A percentile compares a stretch with the other conserved stretches of the same genome.
Evolutionary conservation across 768 basidiomycete species (phyloP).

Genomic region (Tremella yokohamensis): DNA sequence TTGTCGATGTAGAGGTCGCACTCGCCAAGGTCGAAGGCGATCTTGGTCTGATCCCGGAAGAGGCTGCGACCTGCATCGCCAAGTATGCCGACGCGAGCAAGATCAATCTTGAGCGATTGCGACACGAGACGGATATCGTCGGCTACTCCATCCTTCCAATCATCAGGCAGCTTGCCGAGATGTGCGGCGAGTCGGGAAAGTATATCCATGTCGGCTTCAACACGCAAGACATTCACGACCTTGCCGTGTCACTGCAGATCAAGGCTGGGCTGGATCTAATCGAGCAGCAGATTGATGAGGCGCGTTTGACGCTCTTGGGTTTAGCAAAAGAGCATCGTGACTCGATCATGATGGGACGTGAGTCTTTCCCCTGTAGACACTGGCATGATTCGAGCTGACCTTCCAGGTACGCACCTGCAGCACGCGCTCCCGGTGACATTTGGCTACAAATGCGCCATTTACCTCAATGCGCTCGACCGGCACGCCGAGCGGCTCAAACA

Average conservation of each 20-base stretch:
- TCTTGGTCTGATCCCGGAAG: conserved; percentile 9
- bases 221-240: conserved; percentile 1
- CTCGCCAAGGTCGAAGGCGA: conserved; percentile 7
- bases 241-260: no score
- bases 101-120: conserved; percentile 11
- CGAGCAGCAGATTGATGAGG: no score
- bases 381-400: neutral
- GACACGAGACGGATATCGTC: conserved; percentile 14
- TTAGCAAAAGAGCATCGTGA: conserved; percentile 8
- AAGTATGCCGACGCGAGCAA: neutral
- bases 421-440: conserved; percentile 19
- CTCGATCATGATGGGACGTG: conserved; percentile 11
- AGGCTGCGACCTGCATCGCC: conserved; percentile 6
- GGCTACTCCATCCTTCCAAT: conserved; percentile 15
- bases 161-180: conserved; percentile 10
- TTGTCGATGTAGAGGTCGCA: conserved; percentile 12
- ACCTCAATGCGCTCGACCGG: conserved; percentile 8
- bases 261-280: no score
- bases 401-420: conserved; percentile 18
- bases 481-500: conserved; percentile 14
- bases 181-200: conserved; percentile 14
- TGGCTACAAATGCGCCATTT: conserved; percentile 17
- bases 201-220: conserved; percentile 9
- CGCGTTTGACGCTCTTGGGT: conserved; percentile 2
- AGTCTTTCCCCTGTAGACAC: neutral